Conservation (phyloP, 495 filamentous ascomycete genomes). For the Letharia lupina region DNA sequence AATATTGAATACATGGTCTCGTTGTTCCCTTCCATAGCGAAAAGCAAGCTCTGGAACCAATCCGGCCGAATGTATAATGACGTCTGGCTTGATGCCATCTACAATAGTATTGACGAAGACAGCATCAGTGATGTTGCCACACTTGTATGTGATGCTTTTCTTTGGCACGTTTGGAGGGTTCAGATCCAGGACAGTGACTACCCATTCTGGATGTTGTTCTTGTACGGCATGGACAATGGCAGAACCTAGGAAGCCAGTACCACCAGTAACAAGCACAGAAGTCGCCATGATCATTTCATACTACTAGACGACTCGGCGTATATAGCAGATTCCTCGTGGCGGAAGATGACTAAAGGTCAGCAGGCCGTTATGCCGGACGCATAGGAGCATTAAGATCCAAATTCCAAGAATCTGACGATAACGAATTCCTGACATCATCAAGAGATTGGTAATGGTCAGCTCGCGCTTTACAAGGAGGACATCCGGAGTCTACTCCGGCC, state of each 20-base stretch:
- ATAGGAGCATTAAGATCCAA: neutral
- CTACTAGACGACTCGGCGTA: neutral
- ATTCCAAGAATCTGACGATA: neutral
- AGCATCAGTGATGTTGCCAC: conserved; percentile 35
- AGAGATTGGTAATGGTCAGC: neutral
- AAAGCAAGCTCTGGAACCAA: conserved; percentile 37
- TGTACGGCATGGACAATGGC: conserved; percentile 37
- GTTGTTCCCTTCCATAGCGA: conserved; percentile 35
- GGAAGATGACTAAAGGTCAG: neutral
- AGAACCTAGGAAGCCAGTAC: conserved; percentile 44
- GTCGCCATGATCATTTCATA: neutral
- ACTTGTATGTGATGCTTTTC: conserved; percentile 27
- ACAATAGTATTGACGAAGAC: conserved; percentile 30
- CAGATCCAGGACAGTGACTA: conserved; percentile 39
- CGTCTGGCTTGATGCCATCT: conserved; percentile 31
- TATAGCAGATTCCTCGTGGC: neutral
- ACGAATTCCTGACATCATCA: neutral
- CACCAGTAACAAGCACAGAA: conserved; percentile 46
- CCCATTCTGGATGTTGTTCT: conserved; percentile 37
- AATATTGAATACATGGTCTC: conserved; percentile 35
- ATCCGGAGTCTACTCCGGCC: neutral
- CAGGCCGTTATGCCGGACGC: neutral
- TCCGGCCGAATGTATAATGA: conserved; percentile 42
- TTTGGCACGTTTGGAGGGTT: conserved; percentile 32
- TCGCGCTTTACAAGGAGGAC: neutral